Evolutionary conservation across 164 flowering plant species (phyloP).

Genomic region (Liquidambar formosana): DNA sequence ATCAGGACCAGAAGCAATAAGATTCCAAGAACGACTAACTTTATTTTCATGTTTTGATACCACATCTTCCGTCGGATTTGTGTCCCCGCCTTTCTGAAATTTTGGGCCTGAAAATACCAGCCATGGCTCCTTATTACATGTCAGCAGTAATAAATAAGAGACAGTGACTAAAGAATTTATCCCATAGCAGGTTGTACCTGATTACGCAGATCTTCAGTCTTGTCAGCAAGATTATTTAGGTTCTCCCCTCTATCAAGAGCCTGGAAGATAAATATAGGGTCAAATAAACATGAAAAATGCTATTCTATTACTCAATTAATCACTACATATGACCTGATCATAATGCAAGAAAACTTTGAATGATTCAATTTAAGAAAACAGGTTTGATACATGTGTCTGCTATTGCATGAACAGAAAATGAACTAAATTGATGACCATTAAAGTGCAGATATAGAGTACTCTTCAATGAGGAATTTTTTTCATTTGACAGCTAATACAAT

Average conservation of each 20-base stretch:
- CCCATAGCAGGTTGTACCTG: constrained; percentile 1
- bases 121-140: not conserved
- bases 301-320: not conserved
- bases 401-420: not conserved
- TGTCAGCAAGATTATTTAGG: constrained; percentile 60
- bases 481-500: too few species aligned
- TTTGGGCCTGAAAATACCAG: constrained; percentile 64
- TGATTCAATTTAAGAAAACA: not conserved
- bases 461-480: too few species aligned
- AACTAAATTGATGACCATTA: not conserved
- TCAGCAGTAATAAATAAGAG: not conserved
- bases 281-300: constrained; percentile 3
- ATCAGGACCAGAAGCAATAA: constrained; percentile 68
- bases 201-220: constrained; percentile 65
- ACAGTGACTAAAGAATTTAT: not conserved
- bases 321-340: not conserved
- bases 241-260: constrained; percentile 76
- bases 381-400: not conserved
- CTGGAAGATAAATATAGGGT: constrained; percentile 35
- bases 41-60: constrained; percentile 93
- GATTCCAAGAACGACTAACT: constrained; percentile 77
- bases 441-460: too few species aligned
- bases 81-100: constrained; percentile 62
- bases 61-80: constrained; percentile 84
- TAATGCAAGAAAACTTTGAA: not conserved